Conservation (phyloP, 1,284 basidiomycete genomes). For the Hemileia vastatrix region DNA sequence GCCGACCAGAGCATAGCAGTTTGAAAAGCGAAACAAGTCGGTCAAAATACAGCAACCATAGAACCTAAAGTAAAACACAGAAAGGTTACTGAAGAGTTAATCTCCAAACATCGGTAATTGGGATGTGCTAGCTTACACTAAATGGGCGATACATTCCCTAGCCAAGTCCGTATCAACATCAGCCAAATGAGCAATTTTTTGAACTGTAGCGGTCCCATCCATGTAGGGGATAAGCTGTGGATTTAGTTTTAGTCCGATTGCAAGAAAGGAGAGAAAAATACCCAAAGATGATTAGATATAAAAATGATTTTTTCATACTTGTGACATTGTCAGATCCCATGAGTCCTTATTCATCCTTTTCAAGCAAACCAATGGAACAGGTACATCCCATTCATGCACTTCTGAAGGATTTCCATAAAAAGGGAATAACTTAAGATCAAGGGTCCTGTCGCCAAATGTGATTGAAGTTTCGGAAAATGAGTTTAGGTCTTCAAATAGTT, state of each 20-base stretch:
- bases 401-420: conserved; percentile 87
- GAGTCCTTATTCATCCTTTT: conserved; percentile 65
- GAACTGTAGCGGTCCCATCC: conserved; percentile 82
- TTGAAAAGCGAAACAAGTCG: conserved; percentile 18
- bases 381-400: conserved; percentile 91
- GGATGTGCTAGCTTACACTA: conserved; percentile 57
- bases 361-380: conserved; percentile 76
- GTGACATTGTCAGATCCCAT: conserved; percentile 91
- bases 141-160: conserved; percentile 78
- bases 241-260: not conserved
- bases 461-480: conserved; percentile 93
- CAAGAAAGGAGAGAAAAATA: not conserved
- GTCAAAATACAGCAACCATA: conserved; percentile 20
- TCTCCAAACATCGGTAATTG: not conserved
- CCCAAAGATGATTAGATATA: conserved; percentile 6
- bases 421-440: conserved; percentile 86
- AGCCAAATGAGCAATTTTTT: conserved; percentile 78
- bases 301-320: conserved; percentile 51
- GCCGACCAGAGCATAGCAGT: conserved; percentile 12
- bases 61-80: conserved; percentile 57
- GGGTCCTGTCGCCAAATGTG: conserved; percentile 68
- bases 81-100: conserved; percentile 65
- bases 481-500: conserved; percentile 92
- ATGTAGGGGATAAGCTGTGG: conserved; percentile 66
- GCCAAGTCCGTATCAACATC: conserved; percentile 79